Evolutionary conservation across 768 basidiomycete species (phyloP).

Genomic region (Amanita thiersii): DNA sequence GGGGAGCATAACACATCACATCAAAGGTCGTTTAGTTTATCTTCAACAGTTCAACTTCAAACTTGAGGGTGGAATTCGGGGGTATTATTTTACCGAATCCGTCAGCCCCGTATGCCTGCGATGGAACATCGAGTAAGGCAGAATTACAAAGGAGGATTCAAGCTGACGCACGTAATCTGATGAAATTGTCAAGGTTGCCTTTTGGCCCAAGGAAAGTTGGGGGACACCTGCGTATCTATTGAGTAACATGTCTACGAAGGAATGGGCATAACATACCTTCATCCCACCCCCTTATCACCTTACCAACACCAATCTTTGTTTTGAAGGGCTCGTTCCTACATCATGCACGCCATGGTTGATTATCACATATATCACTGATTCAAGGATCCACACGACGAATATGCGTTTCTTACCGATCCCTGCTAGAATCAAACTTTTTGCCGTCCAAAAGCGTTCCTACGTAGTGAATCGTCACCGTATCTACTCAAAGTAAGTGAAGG

Average conservation of each 20-base stretch:
- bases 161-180: constrained; percentile 66
- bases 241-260: constrained; percentile 5
- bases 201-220: constrained; percentile 69
- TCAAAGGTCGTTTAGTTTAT: constrained; percentile 40
- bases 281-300: constrained; percentile 89
- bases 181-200: constrained; percentile 55
- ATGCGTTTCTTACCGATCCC: constrained; percentile 50
- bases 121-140: constrained; percentile 6
- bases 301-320: constrained; percentile 69
- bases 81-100: constrained; percentile 81
- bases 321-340: constrained; percentile 50
- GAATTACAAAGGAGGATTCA: constrained; percentile 6
- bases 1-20: not conserved
- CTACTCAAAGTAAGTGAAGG: constrained; percentile 27
- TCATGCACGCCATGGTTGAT: constrained; percentile 4
- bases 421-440: constrained; percentile 64
- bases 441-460: constrained; percentile 64
- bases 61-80: constrained; percentile 61
- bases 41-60: constrained; percentile 77
- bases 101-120: constrained; percentile 61
- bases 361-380: not conserved
- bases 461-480: constrained; percentile 73
- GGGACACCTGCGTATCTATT: constrained; percentile 49
- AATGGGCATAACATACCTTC: constrained; percentile 48
- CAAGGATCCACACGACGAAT: not conserved